These are phyloP conservation scores for Escallonia herrerae DNA, from an alignment of 129 eudicot species.

Conservation along the genomic window DNA sequence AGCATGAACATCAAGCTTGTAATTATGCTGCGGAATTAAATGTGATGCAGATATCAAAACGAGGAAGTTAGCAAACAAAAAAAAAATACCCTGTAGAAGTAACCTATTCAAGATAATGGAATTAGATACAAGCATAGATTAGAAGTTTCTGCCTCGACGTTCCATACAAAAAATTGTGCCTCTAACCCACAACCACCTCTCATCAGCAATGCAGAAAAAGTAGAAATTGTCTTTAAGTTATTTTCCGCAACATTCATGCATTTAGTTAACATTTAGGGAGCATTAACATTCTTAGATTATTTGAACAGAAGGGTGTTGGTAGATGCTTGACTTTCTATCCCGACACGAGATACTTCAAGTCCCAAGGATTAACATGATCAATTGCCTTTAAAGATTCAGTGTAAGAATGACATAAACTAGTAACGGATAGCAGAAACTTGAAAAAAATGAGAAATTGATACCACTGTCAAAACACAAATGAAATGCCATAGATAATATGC, in stretches of 20 bases:
- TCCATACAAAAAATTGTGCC: too few relatives aligned
- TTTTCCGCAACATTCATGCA: too few relatives aligned
- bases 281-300: too few relatives aligned
- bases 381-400: not conserved
- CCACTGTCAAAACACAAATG: not conserved
- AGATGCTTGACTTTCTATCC: not conserved
- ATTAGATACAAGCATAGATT: too few relatives aligned
- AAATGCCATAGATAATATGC: not conserved
- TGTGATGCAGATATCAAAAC: slow-evolving; percentile 40
- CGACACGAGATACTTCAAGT: not conserved
- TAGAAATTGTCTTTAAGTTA: too few relatives aligned
- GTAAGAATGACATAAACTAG: not conserved
- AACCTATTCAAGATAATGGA: not conserved
- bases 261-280: too few relatives aligned
- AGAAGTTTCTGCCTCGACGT: not conserved
- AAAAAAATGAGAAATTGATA: not conserved
- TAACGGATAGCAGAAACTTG: not conserved
- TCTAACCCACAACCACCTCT: too few relatives aligned
- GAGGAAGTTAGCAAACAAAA: slow-evolving; percentile 20
- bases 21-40: slow-evolving; percentile 93
- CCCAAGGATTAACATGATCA: not conserved
- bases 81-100: slow-evolving; percentile 6
- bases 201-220: too few relatives aligned
- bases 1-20: slow-evolving; percentile 97
- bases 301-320: not conserved